Conservation (phyloP, 495 filamentous ascomycete species). For the Neurospora sp. region DNA sequence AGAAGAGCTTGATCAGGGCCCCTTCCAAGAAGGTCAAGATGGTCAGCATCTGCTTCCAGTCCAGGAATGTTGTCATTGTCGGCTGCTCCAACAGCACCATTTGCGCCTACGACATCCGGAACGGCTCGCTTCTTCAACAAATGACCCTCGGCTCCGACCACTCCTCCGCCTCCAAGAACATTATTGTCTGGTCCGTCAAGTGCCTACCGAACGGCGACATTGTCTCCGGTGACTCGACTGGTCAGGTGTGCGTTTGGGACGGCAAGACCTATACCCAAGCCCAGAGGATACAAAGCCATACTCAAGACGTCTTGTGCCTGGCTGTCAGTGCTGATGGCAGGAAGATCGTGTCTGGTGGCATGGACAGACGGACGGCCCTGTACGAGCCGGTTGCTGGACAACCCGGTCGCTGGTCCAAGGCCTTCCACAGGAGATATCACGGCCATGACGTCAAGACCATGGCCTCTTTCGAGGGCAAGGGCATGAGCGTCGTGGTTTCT, state of each 20-base stretch:
- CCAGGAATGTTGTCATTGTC: slow-evolving; percentile 69
- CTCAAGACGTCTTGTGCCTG: slow-evolving; percentile 82
- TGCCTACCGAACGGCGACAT: slow-evolving; percentile 79
- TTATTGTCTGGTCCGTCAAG: slow-evolving; percentile 88
- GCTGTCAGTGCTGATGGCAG: slow-evolving; percentile 69
- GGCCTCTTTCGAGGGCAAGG: slow-evolving; percentile 75
- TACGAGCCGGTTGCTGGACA: slow-evolving; percentile 58
- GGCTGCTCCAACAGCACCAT: slow-evolving; percentile 91
- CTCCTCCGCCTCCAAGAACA: slow-evolving; percentile 64
- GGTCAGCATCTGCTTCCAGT: slow-evolving; percentile 82
- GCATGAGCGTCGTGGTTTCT: slow-evolving; percentile 78
- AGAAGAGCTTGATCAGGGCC: slow-evolving; percentile 56
- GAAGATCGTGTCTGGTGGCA: slow-evolving; percentile 81
- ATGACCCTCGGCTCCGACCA: slow-evolving; percentile 79
- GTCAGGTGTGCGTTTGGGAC: slow-evolving; percentile 88
- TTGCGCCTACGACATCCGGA: slow-evolving; percentile 78
- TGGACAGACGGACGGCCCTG: slow-evolving; percentile 76
- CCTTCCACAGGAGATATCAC: slow-evolving; percentile 75
- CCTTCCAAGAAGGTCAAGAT: slow-evolving; percentile 75
- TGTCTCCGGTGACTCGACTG: slow-evolving; percentile 88
- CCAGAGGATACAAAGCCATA: slow-evolving; percentile 75
- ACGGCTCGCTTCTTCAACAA: slow-evolving; percentile 57
- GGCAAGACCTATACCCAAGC: slow-evolving; percentile 78
- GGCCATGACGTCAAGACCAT: slow-evolving; percentile 91
- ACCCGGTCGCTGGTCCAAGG: slow-evolving; percentile 64